These are phyloP conservation scores for Flammula alnicola DNA, from an alignment of 1,284 basidiomycete genomes.

Conservation along the genomic window DNA sequence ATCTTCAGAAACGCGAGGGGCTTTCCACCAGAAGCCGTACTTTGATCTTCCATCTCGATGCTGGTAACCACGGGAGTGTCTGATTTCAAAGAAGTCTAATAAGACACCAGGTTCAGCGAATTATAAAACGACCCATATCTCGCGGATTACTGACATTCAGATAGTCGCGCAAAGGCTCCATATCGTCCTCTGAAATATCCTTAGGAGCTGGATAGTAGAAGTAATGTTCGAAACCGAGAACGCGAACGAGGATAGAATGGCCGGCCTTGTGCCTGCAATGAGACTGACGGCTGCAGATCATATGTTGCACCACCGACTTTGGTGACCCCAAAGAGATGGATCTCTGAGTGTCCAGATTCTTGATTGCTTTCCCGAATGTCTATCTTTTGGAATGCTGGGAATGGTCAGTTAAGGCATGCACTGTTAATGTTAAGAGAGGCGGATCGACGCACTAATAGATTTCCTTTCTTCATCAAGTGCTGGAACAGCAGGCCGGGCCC, in stretches of 20 bases:
- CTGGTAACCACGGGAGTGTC: constrained; percentile 5
- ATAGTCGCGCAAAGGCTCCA: constrained; percentile 59
- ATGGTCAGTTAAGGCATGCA: background rate
- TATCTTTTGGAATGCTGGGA: constrained; percentile 82
- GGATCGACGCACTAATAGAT: constrained; percentile 55
- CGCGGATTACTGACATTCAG: constrained; percentile 66
- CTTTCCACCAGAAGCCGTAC: constrained; percentile 7
- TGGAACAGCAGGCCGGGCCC: constrained; percentile 14
- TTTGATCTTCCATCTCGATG: constrained; percentile 20
- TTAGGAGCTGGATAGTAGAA: constrained; percentile 84
- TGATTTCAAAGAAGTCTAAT: too few species aligned
- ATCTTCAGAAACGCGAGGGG: constrained; percentile 70
- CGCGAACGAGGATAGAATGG: constrained; percentile 78
- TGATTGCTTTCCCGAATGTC: constrained; percentile 77
- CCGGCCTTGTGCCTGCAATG: constrained; percentile 52
- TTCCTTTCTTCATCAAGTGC: constrained; percentile 8
- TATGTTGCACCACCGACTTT: constrained; percentile 47
- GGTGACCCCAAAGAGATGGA: constrained; percentile 82
- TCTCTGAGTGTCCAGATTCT: constrained; percentile 37
- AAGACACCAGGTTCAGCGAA: too few species aligned
- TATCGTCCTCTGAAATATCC: constrained; percentile 69
- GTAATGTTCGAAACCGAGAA: constrained; percentile 81
- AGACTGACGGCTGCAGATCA: background rate
- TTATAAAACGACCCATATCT: too few species aligned
- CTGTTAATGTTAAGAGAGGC: constrained; percentile 55